Percentiles rank a stretch among this genome's conserved stretches.
Conservation (phyloP, 108 stramenopile species). For the Cyclotella distinguenda region DNA sequence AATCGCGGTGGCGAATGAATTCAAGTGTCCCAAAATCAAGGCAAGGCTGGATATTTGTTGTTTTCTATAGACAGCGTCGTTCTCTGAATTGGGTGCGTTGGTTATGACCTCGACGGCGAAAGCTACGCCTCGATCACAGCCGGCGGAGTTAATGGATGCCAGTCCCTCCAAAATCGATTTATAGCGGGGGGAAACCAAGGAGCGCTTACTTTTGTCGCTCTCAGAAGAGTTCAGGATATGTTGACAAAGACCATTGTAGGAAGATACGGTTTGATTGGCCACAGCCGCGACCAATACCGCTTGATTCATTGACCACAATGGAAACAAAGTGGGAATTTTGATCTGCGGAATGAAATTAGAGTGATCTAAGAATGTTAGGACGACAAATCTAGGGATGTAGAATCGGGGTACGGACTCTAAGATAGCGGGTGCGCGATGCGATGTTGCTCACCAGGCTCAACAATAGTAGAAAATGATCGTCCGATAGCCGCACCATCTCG, state of each 20-base stretch:
- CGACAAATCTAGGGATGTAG: background rate
- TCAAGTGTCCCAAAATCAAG: conserved; percentile 23
- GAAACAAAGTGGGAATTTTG: conserved; percentile 26
- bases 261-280: conserved; percentile 28
- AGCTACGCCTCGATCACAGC: conserved; percentile 39
- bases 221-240: background rate
- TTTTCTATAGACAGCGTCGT: background rate
- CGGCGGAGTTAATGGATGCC: conserved; percentile 15
- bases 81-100: background rate
- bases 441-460: conserved; percentile 28
- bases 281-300: conserved; percentile 34
- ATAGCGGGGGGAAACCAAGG: conserved; percentile 26
- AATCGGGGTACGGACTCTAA: background rate
- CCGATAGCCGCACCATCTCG: conserved; percentile 23
- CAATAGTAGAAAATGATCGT: conserved; percentile 37
- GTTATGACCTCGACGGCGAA: conserved; percentile 26
- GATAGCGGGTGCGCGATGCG: background rate
- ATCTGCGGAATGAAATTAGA: conserved; percentile 20
- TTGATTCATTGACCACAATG: conserved; percentile 29
- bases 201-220: background rate
- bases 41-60: conserved; percentile 27
- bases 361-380: background rate
- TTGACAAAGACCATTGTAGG: conserved; percentile 22
- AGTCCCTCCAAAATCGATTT: conserved; percentile 35
- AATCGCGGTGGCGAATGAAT: background rate